A percentile compares a stretch with the other conserved stretches of the same genome.
Evolutionary conservation across 768 basidiomycete genomes (phyloP).

Genomic region (Amanita pseudoporphyria): DNA sequence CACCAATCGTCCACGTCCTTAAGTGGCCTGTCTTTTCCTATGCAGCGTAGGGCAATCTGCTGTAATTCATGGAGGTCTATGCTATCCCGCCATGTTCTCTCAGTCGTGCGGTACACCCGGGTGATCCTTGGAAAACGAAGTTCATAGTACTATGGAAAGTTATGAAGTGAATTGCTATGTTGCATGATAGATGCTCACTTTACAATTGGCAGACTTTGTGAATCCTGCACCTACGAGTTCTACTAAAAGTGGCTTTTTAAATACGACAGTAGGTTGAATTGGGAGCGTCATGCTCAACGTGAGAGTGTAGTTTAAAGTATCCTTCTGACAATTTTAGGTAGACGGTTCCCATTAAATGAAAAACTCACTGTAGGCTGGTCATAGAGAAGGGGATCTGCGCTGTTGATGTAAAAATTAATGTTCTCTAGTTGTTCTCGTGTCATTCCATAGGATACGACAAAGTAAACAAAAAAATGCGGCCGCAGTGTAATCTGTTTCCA

Average conservation of each 20-base stretch:
- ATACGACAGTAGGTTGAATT: constrained; percentile 41
- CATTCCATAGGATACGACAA: constrained; percentile 70
- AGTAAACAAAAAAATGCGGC: constrained; percentile 67
- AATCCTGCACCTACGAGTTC: constrained; percentile 82
- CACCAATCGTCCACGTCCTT: constrained; percentile 42
- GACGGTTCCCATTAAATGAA: background rate
- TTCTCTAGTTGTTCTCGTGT: constrained; percentile 58
- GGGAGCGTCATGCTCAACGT: constrained; percentile 36
- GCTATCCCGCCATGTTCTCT: constrained; percentile 59
- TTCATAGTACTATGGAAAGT: constrained; percentile 58
- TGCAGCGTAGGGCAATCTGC: constrained; percentile 39
- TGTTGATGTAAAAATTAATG: constrained; percentile 57
- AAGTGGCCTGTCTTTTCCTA: constrained; percentile 40
- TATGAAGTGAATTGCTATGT: background rate
- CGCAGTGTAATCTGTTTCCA: constrained; percentile 28
- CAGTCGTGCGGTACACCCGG: constrained; percentile 51
- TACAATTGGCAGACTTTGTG: constrained; percentile 50
- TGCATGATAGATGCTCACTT: constrained; percentile 28
- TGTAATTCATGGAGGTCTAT: constrained; percentile 41
- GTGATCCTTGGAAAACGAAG: constrained; percentile 75
- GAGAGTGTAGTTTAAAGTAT: constrained; percentile 33
- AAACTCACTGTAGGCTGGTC: constrained; percentile 15
- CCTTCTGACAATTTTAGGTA: background rate
- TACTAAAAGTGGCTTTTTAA: constrained; percentile 53
- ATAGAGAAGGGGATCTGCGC: constrained; percentile 28